These are phyloP conservation scores for Cavenderia fasciculata DNA, from an alignment of 78 protist species.

Conservation along the genomic window DNA sequence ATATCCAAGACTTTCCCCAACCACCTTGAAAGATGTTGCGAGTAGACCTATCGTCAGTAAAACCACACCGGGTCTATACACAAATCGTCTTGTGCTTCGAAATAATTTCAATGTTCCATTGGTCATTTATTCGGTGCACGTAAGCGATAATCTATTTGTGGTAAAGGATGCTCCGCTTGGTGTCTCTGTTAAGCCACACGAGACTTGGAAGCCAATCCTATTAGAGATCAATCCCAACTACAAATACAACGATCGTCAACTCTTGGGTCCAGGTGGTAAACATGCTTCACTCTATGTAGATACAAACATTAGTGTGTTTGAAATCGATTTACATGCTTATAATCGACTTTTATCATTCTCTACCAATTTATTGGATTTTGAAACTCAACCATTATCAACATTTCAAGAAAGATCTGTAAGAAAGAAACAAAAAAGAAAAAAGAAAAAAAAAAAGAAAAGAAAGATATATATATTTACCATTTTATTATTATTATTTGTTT, in stretches of 20 bases:
- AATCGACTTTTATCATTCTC: conserved; percentile 23
- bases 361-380: neutral
- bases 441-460: neutral
- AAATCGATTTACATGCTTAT: conserved; percentile 24
- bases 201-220: conserved; percentile 8
- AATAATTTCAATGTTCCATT: conserved; percentile 43
- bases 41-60: no score
- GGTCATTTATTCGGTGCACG: conserved; percentile 2
- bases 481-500: neutral
- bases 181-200: neutral
- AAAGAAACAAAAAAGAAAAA: neutral
- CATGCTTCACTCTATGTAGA: conserved; percentile 11
- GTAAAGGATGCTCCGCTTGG: conserved; percentile 24
- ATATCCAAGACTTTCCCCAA: no score
- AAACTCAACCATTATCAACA: no score
- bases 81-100: neutral
- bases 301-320: conserved; percentile 22
- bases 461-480: neutral
- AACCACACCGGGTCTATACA: neutral
- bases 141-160: conserved; percentile 19
- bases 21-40: no score
- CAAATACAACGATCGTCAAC: no score
- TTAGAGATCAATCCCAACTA: neutral
- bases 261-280: neutral
- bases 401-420: no score